Percentiles rank a stretch among this genome's conserved stretches.
These are phyloP conservation scores for Theobroma cacao DNA, from an alignment of 345 rosid species.

Conservation along the genomic window DNA sequence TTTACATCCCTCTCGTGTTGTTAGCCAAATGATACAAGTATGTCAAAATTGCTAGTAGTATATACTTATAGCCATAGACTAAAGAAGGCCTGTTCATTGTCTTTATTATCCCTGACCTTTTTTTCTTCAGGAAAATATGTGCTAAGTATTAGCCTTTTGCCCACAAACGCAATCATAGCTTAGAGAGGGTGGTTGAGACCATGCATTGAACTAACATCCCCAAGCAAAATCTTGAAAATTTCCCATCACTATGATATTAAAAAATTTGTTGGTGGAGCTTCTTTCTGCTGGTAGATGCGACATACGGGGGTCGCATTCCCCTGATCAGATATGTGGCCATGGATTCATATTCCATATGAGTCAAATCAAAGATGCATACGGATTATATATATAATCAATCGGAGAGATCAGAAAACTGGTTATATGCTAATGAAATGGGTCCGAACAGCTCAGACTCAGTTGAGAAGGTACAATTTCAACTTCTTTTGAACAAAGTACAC, in stretches of 20 bases:
- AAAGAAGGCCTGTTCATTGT: not conserved
- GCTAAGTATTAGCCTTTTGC: not conserved
- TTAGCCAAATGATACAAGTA: too few relatives aligned
- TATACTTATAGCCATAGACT: not conserved
- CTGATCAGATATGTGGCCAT: not conserved
- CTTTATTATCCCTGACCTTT: not conserved
- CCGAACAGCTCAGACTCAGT: constrained; percentile 2
- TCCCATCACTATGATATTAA: not conserved
- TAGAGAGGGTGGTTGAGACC: not conserved
- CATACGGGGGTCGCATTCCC: not conserved
- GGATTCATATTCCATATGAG: not conserved
- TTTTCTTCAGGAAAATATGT: not conserved
- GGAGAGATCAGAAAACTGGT: not conserved
- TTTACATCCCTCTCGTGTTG: too few relatives aligned
- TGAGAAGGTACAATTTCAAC: not conserved
- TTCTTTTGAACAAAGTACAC: not conserved
- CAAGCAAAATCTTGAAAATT: not conserved
- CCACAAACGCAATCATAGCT: not conserved
- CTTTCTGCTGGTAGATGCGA: not conserved
- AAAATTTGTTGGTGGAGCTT: not conserved
- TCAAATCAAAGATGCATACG: not conserved
- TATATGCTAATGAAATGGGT: constrained; percentile 7
- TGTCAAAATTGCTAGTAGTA: too few relatives aligned
- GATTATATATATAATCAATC: not conserved
- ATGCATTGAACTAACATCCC: not conserved